Conservation (phyloP, 2,329 filamentous ascomycete species). For the Diatrype stigma region DNA sequence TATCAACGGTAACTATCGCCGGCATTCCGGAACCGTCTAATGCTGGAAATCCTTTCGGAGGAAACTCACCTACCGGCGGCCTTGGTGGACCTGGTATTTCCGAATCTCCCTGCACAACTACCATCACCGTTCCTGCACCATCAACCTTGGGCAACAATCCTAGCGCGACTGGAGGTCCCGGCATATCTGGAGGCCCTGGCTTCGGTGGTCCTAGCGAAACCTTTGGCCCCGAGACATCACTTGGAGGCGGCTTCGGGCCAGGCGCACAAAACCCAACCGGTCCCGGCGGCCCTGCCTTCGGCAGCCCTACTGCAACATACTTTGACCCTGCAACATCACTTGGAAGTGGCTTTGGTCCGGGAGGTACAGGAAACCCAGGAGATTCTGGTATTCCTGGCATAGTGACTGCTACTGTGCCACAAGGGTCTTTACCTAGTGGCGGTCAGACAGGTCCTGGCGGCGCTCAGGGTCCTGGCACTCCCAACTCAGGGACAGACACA, state of each 20-base stretch:
- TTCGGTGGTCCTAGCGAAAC: too few species aligned
- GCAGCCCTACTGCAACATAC: not conserved
- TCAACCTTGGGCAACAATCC: not conserved
- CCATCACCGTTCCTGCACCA: not conserved
- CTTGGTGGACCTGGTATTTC: not conserved
- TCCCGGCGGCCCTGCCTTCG: too few species aligned
- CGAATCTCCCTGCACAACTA: not conserved
- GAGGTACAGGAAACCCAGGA: too few species aligned
- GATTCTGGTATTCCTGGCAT: not conserved
- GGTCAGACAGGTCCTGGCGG: too few species aligned
- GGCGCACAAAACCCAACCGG: too few species aligned
- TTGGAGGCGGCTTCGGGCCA: too few species aligned
- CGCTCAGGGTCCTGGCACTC: too few species aligned
- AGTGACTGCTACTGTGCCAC: not conserved
- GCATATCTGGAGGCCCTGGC: not conserved
- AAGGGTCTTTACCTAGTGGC: too few species aligned
- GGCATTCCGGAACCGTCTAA: slow-evolving; percentile 4
- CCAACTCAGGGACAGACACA: too few species aligned
- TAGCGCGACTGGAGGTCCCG: not conserved
- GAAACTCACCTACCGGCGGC: slow-evolving; percentile 13
- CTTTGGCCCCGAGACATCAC: too few species aligned
- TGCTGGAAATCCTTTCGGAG: slow-evolving; percentile 9
- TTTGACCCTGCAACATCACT: not conserved
- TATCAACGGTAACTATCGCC: slow-evolving; percentile 4
- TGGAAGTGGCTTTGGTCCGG: too few species aligned